A percentile compares a stretch with the other conserved stretches of the same genome.
These are phyloP conservation scores for Cenococcum geophilum DNA, from an alignment of 495 filamentous ascomycete species.

Conservation along the genomic window DNA sequence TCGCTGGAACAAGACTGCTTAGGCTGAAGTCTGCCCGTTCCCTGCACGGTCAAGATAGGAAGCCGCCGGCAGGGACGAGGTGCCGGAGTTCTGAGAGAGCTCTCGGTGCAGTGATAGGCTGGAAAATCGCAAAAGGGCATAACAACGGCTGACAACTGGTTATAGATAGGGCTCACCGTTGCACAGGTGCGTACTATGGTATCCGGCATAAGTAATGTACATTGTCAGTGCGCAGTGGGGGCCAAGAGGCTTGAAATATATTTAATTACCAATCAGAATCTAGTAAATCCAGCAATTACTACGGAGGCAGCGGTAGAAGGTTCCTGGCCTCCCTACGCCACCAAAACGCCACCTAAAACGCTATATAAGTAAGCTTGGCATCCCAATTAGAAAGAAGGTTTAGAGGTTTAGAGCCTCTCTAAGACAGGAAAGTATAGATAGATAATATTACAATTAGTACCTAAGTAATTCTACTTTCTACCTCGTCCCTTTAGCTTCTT, in stretches of 20 bases:
- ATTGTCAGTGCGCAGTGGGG: no score
- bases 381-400: background rate
- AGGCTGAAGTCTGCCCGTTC: constrained; percentile 1
- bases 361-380: background rate
- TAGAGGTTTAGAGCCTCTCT: background rate
- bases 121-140: constrained; percentile 3
- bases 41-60: constrained; percentile 2
- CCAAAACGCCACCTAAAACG: background rate
- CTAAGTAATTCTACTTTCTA: background rate
- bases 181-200: background rate
- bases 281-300: no score
- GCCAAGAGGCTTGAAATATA: no score
- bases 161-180: background rate
- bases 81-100: background rate
- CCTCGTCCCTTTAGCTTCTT: background rate
- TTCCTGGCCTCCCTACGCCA: background rate
- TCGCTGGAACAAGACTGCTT: background rate
- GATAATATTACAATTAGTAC: background rate
- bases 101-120: background rate
- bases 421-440: background rate
- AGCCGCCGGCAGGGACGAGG: constrained; percentile 17
- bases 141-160: constrained; percentile 9
- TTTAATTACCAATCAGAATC: no score
- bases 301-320: background rate
- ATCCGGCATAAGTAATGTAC: no score